Evolutionary conservation across 768 basidiomycete genomes (phyloP), one percentile per base, ranked within the genome.

Genomic region (Amanita fuliginea): DNA sequence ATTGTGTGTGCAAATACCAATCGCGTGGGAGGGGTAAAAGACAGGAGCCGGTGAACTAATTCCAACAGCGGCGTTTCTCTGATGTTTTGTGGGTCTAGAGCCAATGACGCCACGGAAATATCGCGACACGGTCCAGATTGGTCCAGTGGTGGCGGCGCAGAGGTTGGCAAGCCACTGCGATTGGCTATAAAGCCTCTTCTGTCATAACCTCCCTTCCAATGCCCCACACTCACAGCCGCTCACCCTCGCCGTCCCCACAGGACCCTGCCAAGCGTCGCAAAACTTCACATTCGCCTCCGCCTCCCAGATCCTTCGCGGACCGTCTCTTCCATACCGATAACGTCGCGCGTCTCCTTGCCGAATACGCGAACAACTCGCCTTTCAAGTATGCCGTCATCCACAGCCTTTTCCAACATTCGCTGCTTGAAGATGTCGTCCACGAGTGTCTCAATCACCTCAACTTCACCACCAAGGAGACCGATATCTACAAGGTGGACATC

Each of bases 381-480:
- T 97, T 83, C 76, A 87, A 85, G 64, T 81, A 94, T 66, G 80
- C 80, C 14, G 72, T 89, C 45, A 75, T 96, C 48, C 80, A 85
- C 44, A 78, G 82, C 57, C 73, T 97, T 16, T 86, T 97, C 64
- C 81, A 85, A 57, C 84, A 93, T 56, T 83, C 83, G 6, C 74
- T 98, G 22, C 73, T 97, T 28, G 71, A 73, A 58, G 74, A 75
- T 28, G 91, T 91, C 52, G 86, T 88, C 67, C 83, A 91, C 57
- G 91, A 94, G 64, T 89, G 87, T 56, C 65, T 86, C 49, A 67
- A 70, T 45, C 79, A 91, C 59, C 75, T 94, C 53, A 82, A 73
- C 63, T 92, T 94, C 62, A 77, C 85, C 3, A 83, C 92, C 69
- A 98, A 96, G 68, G 89, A 97, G 73, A 98, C 95, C 2, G 95